Conservation (phyloP, 2,329 filamentous ascomycete species). For the Aspergillus hortae region DNA sequence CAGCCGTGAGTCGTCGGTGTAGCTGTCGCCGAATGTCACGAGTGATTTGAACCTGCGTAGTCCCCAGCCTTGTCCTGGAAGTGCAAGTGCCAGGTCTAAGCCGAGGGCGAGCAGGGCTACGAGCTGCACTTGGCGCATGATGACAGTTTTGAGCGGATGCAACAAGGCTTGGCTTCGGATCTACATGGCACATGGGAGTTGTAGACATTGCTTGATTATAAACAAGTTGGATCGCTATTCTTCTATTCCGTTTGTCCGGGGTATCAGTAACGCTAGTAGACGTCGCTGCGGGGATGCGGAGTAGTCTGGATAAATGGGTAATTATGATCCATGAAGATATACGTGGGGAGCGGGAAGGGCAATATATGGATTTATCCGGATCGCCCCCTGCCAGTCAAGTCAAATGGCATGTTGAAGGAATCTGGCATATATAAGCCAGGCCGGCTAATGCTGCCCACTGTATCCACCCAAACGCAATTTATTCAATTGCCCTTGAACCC, state of each 20-base stretch:
- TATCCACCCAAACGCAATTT: slow-evolving; percentile 5
- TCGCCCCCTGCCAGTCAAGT: neutral
- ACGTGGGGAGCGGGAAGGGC: no score
- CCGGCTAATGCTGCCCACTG: neutral
- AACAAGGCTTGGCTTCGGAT: neutral
- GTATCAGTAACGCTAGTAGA: neutral
- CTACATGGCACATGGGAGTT: neutral
- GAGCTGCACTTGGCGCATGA: neutral
- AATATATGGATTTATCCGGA: neutral
- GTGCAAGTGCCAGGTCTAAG: slow-evolving; percentile 2
- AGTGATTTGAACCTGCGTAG: slow-evolving; percentile 55
- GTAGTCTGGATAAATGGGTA: slow-evolving; percentile 1
- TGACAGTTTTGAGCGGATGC: neutral
- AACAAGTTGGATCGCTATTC: neutral
- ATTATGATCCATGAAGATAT: neutral
- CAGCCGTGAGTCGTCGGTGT: slow-evolving; percentile 68
- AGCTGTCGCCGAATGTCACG: slow-evolving; percentile 71
- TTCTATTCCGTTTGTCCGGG: neutral
- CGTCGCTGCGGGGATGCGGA: neutral
- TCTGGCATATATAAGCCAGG: neutral
- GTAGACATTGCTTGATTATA: neutral
- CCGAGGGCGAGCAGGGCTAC: neutral
- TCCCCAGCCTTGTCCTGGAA: slow-evolving; percentile 4
- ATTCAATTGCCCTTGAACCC: slow-evolving; percentile 10
- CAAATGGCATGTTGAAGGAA: neutral